These are phyloP conservation scores for Xylariales sp. DNA, from an alignment of 2,329 filamentous ascomycete genomes.

Conservation along the genomic window DNA sequence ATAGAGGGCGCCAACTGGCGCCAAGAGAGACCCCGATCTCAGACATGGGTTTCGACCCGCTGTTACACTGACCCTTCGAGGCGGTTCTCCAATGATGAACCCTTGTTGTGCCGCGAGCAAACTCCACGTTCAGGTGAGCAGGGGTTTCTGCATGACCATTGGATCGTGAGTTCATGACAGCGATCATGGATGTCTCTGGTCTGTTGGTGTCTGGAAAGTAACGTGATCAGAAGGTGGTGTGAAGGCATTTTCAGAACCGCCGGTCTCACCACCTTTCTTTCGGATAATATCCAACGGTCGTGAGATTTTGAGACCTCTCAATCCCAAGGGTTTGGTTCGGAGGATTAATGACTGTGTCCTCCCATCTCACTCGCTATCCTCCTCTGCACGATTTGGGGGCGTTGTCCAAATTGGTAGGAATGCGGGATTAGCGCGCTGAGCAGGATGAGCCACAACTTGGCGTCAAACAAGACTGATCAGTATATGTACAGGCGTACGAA, in stretches of 20 bases:
- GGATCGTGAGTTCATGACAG: slow-evolving; percentile 17
- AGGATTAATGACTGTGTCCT: slow-evolving; percentile 5
- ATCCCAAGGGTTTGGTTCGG: slow-evolving; percentile 8
- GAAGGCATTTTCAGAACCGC: slow-evolving; percentile 10
- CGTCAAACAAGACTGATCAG: neutral
- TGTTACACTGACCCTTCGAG: slow-evolving; percentile 15
- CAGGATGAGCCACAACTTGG: slow-evolving; percentile 3
- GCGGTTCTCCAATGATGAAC: slow-evolving; percentile 26
- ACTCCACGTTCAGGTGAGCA: slow-evolving; percentile 24
- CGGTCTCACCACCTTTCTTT: neutral
- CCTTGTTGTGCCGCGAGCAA: slow-evolving; percentile 19
- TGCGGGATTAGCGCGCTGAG: slow-evolving; percentile 16
- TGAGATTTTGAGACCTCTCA: neutral
- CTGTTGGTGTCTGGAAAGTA: slow-evolving; percentile 17
- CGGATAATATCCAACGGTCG: neutral
- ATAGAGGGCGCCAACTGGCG: neutral
- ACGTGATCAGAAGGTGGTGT: slow-evolving; percentile 26
- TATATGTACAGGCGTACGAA: neutral
- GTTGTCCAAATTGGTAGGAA: slow-evolving; percentile 13
- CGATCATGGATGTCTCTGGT: slow-evolving; percentile 14
- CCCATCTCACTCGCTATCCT: slow-evolving; percentile 1
- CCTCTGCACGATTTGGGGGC: slow-evolving; percentile 6
- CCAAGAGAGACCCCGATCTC: slow-evolving; percentile 7
- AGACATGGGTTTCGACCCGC: slow-evolving; percentile 9
- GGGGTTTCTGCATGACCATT: slow-evolving; percentile 24